phyloP scores from a whole-genome alignment of 2,329 filamentous ascomycete species.

The Blastomyces emzantsi region DNA sequence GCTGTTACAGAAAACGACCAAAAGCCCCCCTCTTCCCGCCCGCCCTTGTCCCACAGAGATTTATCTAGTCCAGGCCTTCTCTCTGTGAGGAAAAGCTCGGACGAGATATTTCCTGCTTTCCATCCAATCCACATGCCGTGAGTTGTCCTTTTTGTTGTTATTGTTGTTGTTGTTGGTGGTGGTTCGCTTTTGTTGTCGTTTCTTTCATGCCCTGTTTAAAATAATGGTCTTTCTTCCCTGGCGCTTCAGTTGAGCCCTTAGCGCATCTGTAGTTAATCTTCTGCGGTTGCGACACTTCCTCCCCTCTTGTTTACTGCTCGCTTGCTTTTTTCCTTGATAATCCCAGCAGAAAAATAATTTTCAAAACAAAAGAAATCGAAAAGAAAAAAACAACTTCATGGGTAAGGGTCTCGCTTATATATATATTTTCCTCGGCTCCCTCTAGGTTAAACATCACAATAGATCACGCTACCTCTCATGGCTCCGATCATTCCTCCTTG shows the following conservation, averaged over 20 bases:
- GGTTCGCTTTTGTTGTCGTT: slow-evolving; percentile 9
- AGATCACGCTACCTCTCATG: slow-evolving; percentile 29
- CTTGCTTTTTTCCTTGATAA: not conserved
- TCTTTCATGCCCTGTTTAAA: not conserved
- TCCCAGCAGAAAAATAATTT: not conserved
- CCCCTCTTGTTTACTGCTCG: not conserved
- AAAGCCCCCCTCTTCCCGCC: slow-evolving; percentile 5
- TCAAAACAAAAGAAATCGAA: not conserved
- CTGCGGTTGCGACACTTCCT: not conserved
- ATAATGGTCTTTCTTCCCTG: not conserved
- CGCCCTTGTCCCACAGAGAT: slow-evolving; percentile 16
- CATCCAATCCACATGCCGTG: slow-evolving; percentile 17
- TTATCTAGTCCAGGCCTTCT: slow-evolving; percentile 10
- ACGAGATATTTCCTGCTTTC: slow-evolving; percentile 13
- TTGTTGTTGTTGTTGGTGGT: not conserved
- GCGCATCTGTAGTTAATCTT: not conserved
- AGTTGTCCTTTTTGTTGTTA: slow-evolving; percentile 7
- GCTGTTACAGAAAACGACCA: not conserved
- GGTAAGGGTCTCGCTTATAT: slow-evolving; percentile 9
- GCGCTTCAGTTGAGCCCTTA: not conserved
- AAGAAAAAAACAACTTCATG: not conserved
- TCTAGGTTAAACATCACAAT: slow-evolving; percentile 38
- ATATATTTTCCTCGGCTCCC: slow-evolving; percentile 13
- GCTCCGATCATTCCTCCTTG: slow-evolving; percentile 32
- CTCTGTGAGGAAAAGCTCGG: slow-evolving; percentile 10